These are phyloP conservation scores for Ceratobasidium sp. DNA, from an alignment of 1,284 basidiomycete genomes.

Conservation along the genomic window DNA sequence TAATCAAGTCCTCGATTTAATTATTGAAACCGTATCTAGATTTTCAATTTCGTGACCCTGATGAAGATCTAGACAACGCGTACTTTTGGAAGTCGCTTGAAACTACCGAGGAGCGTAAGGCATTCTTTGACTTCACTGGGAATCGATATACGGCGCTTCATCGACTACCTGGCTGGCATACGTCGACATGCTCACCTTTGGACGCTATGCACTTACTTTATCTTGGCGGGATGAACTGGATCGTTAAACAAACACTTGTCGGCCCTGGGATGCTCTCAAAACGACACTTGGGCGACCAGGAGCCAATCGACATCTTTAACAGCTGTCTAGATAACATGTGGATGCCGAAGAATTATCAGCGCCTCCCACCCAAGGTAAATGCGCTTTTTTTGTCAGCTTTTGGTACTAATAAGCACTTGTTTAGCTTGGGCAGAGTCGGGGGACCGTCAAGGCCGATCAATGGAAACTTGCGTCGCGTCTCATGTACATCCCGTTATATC, in stretches of 20 bases:
- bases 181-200: not conserved
- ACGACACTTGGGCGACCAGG: not conserved
- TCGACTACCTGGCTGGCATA: constrained; percentile 18
- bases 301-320: constrained; percentile 2
- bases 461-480: constrained; percentile 8
- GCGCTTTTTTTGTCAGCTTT: not conserved
- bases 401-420: not conserved
- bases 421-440: constrained; percentile 21
- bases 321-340: constrained; percentile 14
- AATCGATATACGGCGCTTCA: constrained; percentile 14
- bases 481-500: constrained; percentile 2
- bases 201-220: constrained; percentile 37
- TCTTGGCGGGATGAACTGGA: constrained; percentile 33
- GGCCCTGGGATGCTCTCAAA: constrained; percentile 13
- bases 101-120: not conserved
- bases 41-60: not conserved
- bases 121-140: constrained; percentile 4
- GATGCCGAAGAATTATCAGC: constrained; percentile 19
- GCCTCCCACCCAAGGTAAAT: constrained; percentile 29
- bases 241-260: constrained; percentile 19
- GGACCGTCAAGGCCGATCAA: constrained; percentile 17
- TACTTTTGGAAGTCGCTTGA: not conserved
- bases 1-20: not conserved
- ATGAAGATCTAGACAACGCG: constrained; percentile 10
- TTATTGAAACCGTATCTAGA: not conserved